These are phyloP conservation scores for Suillus ampliporus DNA, from an alignment of 768 basidiomycete genomes.

Conservation along the genomic window DNA sequence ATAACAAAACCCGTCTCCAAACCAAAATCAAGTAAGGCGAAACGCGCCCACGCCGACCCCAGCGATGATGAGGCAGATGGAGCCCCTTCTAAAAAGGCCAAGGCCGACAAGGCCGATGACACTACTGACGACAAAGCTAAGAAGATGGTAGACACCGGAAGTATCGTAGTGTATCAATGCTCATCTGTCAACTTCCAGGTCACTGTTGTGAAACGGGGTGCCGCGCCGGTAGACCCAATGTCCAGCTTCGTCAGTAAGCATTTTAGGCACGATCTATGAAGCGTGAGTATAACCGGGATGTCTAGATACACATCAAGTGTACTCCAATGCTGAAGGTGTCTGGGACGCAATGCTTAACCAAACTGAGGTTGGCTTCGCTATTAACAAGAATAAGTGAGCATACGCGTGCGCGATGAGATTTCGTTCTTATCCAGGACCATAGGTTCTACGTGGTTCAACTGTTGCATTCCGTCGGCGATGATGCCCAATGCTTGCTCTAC, in stretches of 20 bases:
- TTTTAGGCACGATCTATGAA: slow-evolving; percentile 2
- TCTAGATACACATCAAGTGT: slow-evolving; percentile 59
- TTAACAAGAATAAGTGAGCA: slow-evolving; percentile 56
- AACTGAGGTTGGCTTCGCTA: slow-evolving; percentile 55
- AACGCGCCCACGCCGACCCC: slow-evolving; percentile 23
- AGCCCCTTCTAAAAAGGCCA: slow-evolving; percentile 25
- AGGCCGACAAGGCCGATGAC: slow-evolving; percentile 27
- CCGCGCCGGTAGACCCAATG: slow-evolving; percentile 58
- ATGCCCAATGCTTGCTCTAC: slow-evolving; percentile 43
- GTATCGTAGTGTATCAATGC: not conserved
- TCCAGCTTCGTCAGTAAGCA: slow-evolving; percentile 53
- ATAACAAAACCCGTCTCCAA: slow-evolving; percentile 33
- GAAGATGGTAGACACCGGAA: slow-evolving; percentile 47
- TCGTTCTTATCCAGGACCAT: slow-evolving; percentile 32
- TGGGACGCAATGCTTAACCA: slow-evolving; percentile 73
- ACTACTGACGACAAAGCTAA: no score
- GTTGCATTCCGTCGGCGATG: slow-evolving; percentile 52
- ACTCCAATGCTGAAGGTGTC: slow-evolving; percentile 42
- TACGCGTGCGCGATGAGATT: not conserved
- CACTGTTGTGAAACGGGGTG: slow-evolving; percentile 56
- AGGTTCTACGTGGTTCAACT: slow-evolving; percentile 63
- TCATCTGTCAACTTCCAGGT: slow-evolving; percentile 39
- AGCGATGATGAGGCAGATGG: slow-evolving; percentile 15
- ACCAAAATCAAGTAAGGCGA: slow-evolving; percentile 30
- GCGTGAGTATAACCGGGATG: not conserved